Evolutionary conservation across 1,284 basidiomycete genomes (phyloP).

Genomic region (Apiotrichum akiyoshidainum): DNA sequence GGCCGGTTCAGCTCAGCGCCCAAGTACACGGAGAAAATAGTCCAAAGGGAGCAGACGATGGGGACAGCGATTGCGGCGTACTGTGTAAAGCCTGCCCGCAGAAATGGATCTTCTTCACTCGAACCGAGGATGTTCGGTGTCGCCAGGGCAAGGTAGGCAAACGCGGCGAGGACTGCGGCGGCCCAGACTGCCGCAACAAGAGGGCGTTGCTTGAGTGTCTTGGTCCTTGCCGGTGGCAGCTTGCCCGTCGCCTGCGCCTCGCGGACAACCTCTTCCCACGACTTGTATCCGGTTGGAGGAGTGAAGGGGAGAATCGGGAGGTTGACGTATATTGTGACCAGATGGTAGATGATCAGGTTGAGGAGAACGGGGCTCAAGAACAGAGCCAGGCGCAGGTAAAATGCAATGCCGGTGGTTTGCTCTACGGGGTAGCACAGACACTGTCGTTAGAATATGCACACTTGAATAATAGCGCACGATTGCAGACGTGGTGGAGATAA

Average conservation of each 20-base stretch:
- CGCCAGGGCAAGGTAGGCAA: not conserved
- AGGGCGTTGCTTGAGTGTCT: conserved; percentile 32
- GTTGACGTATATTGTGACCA: no score
- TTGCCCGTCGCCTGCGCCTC: conserved; percentile 4
- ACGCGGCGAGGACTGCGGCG: not conserved
- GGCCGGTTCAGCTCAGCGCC: conserved; percentile 22
- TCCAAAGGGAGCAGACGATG: conserved; percentile 36
- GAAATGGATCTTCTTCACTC: not conserved
- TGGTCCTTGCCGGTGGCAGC: not conserved
- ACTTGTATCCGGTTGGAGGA: not conserved
- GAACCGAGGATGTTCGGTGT: not conserved
- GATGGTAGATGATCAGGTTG: conserved; percentile 2
- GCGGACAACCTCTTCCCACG: conserved; percentile 6
- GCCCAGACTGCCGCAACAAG: conserved; percentile 26
- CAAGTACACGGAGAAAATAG: conserved; percentile 31
- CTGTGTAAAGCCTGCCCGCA: not conserved
- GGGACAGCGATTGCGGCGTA: conserved; percentile 20
- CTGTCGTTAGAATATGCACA: no score
- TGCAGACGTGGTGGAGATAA: no score
- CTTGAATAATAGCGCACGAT: no score
- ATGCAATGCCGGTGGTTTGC: not conserved
- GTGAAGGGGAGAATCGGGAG: conserved; percentile 6
- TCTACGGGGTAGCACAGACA: not conserved
- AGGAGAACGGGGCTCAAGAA: not conserved
- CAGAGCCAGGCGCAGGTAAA: not conserved